These are phyloP conservation scores for Sequoia sempervirens DNA, from an alignment of 75 land plant genomes.

Conservation along the genomic window DNA sequence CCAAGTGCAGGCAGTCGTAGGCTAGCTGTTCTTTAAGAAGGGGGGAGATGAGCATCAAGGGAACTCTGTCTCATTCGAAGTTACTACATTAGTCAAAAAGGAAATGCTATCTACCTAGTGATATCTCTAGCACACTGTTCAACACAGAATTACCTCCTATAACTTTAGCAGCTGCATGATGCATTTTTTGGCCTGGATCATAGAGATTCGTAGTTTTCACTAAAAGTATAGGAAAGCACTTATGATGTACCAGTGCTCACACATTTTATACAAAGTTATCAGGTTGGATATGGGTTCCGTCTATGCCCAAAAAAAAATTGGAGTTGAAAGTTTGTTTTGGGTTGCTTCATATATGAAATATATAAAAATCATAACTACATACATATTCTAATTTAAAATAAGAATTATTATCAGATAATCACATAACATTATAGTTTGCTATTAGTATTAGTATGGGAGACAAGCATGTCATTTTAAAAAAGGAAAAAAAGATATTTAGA, in stretches of 20 bases:
- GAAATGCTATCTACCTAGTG: neutral
- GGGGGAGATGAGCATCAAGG: neutral
- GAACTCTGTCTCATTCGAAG: neutral
- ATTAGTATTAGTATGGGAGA: too few relatives aligned
- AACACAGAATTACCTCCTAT: neutral
- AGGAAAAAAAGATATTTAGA: too few relatives aligned
- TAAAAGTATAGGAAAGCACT: neutral
- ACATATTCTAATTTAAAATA: too few relatives aligned
- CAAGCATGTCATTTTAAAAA: too few relatives aligned
- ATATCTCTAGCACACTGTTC: neutral
- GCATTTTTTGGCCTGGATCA: neutral
- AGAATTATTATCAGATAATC: too few relatives aligned
- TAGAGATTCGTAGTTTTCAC: neutral
- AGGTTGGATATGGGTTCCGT: too few relatives aligned
- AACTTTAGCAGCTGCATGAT: neutral
- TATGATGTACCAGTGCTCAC: neutral
- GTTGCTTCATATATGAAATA: too few relatives aligned
- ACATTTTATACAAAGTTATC: too few relatives aligned
- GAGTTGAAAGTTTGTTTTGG: too few relatives aligned
- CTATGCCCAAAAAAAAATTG: too few relatives aligned
- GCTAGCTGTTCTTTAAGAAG: neutral
- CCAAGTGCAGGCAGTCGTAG: neutral
- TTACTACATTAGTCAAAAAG: neutral
- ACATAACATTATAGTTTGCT: too few relatives aligned
- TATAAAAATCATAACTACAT: too few relatives aligned